Evolutionary conservation across 2,329 filamentous ascomycete species (phyloP), one percentile per base, ranked within the genome.

Genomic region (Fusarium nanum): DNA sequence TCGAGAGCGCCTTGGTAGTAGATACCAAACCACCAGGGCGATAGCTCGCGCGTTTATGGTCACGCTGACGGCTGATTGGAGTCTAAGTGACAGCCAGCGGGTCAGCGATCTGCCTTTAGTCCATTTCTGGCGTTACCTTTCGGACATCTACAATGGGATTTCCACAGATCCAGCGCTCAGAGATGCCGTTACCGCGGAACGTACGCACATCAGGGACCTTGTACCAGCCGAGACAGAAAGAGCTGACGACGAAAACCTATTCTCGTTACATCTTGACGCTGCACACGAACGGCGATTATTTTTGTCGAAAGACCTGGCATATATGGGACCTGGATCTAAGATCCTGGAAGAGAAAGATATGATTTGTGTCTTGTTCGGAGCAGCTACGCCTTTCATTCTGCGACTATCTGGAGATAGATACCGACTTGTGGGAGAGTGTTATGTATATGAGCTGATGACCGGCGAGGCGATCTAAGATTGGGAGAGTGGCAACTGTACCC

Each of bases 171-270:
- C 16, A 11, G 5, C 10, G 10, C 5, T 37, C 1, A 7, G 10
- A n/a, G 34, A n/a, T 7, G 18, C 10, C 5, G 3, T 11, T 6
- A 2, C 0, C 7, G 18, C 34, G 16, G 16, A 37, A 2, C 18
- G 18, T 37, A 16, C 5, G 16, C 9, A 7, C 5, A 37, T 37
- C 5, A n/a, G 3, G 18, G 16, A 37, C 3, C 5, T n/a, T 1
- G 7, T 37, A 11, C n/a, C 16, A 18, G 18, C 34, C 0, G 5
- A n/a, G 9, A 37, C 16, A 6, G 16, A n/a, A 9, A 11, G 0
- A 6, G 3, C 1, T 0, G 0, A 37, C 0, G 34, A n/a, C 16
- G 9, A 37, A n/a, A 37, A 37, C 3, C 16, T 1, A 4, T n/a
- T 37, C 9, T 37, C 34, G 1, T 18, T 37, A 0, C 34, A 37